phyloP scores from a whole-genome alignment of 2,329 filamentous ascomycete genomes.

The Arthrobotrys sinensis region DNA sequence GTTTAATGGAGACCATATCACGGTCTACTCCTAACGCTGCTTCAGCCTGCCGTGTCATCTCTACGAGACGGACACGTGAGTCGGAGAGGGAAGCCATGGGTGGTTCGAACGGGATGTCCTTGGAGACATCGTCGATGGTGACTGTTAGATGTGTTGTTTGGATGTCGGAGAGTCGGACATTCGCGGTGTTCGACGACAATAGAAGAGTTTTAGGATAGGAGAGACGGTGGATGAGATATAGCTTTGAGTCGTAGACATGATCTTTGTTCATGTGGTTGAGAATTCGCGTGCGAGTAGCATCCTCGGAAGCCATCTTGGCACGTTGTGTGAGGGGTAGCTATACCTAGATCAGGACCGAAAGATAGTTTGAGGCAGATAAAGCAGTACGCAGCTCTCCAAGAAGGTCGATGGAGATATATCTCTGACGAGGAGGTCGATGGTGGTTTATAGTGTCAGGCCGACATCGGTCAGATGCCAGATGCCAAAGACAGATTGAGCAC shows the following conservation, averaged over 20 bases:
- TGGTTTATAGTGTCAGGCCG: not conserved
- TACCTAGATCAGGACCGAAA: not conserved
- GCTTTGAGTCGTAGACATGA: conserved; percentile 57
- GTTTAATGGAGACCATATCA: conserved; percentile 46
- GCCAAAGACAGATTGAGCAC: not conserved
- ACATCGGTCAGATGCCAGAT: not conserved
- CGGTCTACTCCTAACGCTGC: conserved; percentile 40
- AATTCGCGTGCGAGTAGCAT: conserved; percentile 51
- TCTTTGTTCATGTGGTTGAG: conserved; percentile 60
- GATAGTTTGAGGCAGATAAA: not conserved
- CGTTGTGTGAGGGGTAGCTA: not conserved
- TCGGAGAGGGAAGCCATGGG: conserved; percentile 53
- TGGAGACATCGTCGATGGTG: conserved; percentile 36
- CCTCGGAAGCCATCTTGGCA: conserved; percentile 52
- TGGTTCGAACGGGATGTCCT: conserved; percentile 47
- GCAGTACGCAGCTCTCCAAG: not conserved
- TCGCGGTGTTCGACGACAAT: conserved; percentile 30
- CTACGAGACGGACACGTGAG: conserved; percentile 49
- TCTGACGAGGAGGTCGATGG: not conserved
- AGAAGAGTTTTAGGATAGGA: conserved; percentile 48
- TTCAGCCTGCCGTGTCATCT: conserved; percentile 52
- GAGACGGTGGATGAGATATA: conserved; percentile 55
- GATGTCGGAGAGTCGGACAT: conserved; percentile 48
- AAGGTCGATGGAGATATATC: not conserved
- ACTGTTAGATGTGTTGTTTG: conserved; percentile 49